Base-by-base conservation (phyloP, 2,329 filamentous ascomycete genomes). In the Teratosphaeria pseudoeucalypti region DNA sequence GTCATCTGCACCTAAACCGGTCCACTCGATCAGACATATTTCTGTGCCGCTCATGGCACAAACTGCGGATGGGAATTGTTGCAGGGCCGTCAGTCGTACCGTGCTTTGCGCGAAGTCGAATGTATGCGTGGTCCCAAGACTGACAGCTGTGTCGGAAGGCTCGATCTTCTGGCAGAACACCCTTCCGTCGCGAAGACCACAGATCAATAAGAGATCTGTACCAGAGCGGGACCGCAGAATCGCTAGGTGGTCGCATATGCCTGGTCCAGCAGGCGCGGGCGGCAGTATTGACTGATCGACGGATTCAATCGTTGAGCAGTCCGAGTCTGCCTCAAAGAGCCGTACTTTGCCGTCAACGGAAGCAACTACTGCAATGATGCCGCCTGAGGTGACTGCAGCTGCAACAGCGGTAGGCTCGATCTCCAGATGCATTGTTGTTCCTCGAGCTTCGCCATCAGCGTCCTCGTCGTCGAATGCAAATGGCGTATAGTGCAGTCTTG, bases 181-280 rank as follows among this genome's bases (percentile, higher is more conserved):
- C 23, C 62, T 65, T 11, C 70, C 70, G 57, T 71, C 70, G 16
- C 70, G 62, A 12, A 71, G 60, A 12, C 69, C 70, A 52, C 68
- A 70, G 1, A 69, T 58, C 3, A 62, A 61, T 26, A 71, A 56
- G 62, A 49, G 9, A n/a, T 37, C 29, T 23, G 16, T 19, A 23
- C 10, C 52, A 10, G 4, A 23, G 4, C 47, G 14, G 11, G 52
- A 34, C 6, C 59, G 59, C 5, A 71, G 60, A 9, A 71, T 55
- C 1, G 52, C 60, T n/a, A 70, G 37, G 16, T 64, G 57, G 54
- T 71, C 69, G 56, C 69, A 72, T 3, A 65, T 54, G 34, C 54
- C 58, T 27, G 54, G 23, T 11, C 49, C 56, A 2, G 61, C 60
- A 11, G 52, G 34, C 3, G 52, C 34, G 6, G 52, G 12, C 12